phyloP scores from a whole-genome alignment of 495 filamentous ascomycete genomes.

The Penicillium roqueforti region DNA sequence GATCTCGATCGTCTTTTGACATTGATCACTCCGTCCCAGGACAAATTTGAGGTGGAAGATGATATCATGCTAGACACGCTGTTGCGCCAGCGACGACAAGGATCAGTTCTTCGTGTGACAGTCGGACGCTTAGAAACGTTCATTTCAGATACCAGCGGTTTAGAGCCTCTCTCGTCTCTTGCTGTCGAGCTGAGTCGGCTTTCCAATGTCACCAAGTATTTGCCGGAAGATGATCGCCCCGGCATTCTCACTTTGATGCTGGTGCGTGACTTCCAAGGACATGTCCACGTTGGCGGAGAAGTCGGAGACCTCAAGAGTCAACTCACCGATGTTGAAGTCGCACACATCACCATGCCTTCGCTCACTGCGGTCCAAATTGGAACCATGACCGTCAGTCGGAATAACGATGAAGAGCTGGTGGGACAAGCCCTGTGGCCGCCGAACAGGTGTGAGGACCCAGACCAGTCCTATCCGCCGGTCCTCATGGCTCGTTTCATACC shows the following conservation, averaged over 20 bases:
- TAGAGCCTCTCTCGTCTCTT: constrained; percentile 62
- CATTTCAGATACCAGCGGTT: constrained; percentile 54
- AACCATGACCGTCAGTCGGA: constrained; percentile 54
- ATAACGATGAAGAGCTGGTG: constrained; percentile 65
- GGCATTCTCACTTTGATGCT: constrained; percentile 72
- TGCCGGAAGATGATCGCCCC: constrained; percentile 93
- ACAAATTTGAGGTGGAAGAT: constrained; percentile 87
- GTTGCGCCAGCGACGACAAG: constrained; percentile 83
- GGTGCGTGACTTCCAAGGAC: constrained; percentile 56
- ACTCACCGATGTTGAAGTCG: constrained; percentile 61
- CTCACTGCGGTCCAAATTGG: constrained; percentile 72
- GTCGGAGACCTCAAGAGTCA: constrained; percentile 60
- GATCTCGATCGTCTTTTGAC: constrained; percentile 81
- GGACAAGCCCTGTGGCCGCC: constrained; percentile 42
- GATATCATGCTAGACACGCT: constrained; percentile 94
- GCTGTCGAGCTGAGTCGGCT: constrained; percentile 74
- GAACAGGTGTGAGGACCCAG: constrained; percentile 10
- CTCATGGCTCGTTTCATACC: constrained; percentile 82
- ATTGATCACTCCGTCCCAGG: constrained; percentile 84
- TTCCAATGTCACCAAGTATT: constrained; percentile 85
- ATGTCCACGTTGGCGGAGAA: constrained; percentile 55
- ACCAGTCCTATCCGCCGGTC: constrained; percentile 46
- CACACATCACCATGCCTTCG: constrained; percentile 79
- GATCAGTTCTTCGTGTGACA: constrained; percentile 71
- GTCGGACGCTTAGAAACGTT: constrained; percentile 56